A percentile compares a stretch with the other conserved stretches of the same genome.
Evolutionary conservation across 2,329 filamentous ascomycete species (phyloP).

Genomic region (Aspergillus spinulosporus): DNA sequence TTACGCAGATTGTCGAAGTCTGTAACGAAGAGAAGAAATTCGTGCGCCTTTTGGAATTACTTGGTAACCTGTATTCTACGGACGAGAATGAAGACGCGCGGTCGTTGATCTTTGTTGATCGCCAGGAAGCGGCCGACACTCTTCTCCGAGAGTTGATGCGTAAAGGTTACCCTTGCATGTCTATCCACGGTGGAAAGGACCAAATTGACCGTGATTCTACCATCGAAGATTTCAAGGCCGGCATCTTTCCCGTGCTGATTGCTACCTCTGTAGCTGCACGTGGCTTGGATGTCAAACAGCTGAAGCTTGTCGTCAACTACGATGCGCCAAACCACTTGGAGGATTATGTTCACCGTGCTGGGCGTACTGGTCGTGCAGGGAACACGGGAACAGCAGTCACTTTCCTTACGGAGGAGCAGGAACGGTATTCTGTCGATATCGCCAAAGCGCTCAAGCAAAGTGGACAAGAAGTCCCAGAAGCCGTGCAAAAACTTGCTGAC

Average conservation of each 20-base stretch:
- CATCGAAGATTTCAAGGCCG: slow-evolving; percentile 90
- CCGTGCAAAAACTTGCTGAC: slow-evolving; percentile 60
- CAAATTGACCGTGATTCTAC: slow-evolving; percentile 91
- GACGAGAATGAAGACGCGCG: slow-evolving; percentile 85
- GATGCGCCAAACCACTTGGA: slow-evolving; percentile 92
- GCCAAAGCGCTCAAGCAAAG: slow-evolving; percentile 89
- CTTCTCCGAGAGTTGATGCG: slow-evolving; percentile 74
- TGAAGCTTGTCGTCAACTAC: slow-evolving; percentile 95
- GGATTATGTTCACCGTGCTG: slow-evolving; percentile 93
- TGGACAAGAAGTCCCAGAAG: slow-evolving; percentile 76
- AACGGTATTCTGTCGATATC: slow-evolving; percentile 84
- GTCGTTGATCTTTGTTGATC: slow-evolving; percentile 86
- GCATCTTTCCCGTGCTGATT: slow-evolving; percentile 83
- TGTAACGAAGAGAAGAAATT: slow-evolving; percentile 82
- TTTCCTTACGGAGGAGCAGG: slow-evolving; percentile 87
- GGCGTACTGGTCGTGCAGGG: slow-evolving; percentile 89
- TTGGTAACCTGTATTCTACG: slow-evolving; percentile 74
- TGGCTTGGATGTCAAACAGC: slow-evolving; percentile 91
- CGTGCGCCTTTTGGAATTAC: slow-evolving; percentile 74
- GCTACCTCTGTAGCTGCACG: slow-evolving; percentile 94
- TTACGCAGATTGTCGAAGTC: slow-evolving; percentile 90
- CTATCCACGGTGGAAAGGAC: slow-evolving; percentile 90
- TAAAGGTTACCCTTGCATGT: slow-evolving; percentile 88
- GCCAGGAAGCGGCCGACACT: slow-evolving; percentile 85
- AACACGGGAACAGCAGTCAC: slow-evolving; percentile 95